Percentiles rank a stretch among this genome's conserved stretches.
Evolutionary conservation across 768 basidiomycete genomes (phyloP).

Genomic region (Paxillus ammoniavirescens): DNA sequence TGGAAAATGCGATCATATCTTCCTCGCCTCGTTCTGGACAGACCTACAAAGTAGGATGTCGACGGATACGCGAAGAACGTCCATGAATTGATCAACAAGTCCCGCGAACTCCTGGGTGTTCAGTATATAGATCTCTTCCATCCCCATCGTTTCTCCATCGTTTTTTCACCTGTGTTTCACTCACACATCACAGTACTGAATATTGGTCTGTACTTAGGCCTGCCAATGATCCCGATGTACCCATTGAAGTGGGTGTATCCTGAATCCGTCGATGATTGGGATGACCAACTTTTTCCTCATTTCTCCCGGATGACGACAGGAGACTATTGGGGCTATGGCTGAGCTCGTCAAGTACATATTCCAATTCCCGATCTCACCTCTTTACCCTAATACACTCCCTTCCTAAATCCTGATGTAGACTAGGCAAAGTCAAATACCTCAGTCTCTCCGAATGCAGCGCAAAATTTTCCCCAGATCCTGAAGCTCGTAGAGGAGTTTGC

Average conservation of each 20-base stretch:
- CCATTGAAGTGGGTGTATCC: conserved; percentile 41
- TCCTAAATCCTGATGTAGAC: conserved; percentile 15
- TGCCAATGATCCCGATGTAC: conserved; percentile 39
- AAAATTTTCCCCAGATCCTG: conserved; percentile 47
- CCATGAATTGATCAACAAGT: conserved; percentile 35
- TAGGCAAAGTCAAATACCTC: conserved; percentile 45
- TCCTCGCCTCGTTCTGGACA: conserved; percentile 45
- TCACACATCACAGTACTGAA: neutral
- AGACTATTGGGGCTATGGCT: conserved; percentile 48
- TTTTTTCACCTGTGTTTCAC: too few relatives aligned
- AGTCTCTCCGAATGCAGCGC: conserved; percentile 54
- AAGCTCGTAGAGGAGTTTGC: conserved; percentile 35
- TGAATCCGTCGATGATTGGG: neutral
- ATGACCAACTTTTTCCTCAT: neutral
- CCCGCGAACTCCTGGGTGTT: conserved; percentile 42
- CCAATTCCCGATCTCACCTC: neutral
- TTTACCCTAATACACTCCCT: neutral
- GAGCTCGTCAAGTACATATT: conserved; percentile 47
- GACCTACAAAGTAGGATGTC: conserved; percentile 17
- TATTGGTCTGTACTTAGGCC: conserved; percentile 24
- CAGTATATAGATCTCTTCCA: conserved; percentile 47
- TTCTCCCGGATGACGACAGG: conserved; percentile 13
- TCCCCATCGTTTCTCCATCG: conserved; percentile 33
- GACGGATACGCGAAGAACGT: conserved; percentile 42
- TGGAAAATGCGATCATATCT: conserved; percentile 49